These are phyloP conservation scores for Phytophthora palmivora DNA, from an alignment of 352 stramenopile species.

Conservation along the genomic window DNA sequence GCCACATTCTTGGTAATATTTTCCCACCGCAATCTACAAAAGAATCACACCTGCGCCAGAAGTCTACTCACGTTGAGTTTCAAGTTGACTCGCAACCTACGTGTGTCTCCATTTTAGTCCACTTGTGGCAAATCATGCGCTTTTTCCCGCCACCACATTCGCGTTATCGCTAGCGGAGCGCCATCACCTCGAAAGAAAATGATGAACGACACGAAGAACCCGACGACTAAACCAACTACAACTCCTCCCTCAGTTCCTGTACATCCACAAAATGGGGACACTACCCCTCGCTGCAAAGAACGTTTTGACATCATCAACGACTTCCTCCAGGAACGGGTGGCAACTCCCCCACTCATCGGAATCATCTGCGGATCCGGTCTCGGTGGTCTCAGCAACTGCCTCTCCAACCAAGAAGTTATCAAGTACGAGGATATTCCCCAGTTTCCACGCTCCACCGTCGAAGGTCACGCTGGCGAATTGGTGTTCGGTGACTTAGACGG, in stretches of 20 bases:
- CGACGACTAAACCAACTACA: background rate
- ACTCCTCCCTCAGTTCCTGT: constrained; percentile 13
- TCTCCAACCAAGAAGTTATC: constrained; percentile 87
- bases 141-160: too few species aligned
- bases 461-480: constrained; percentile 93
- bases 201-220: constrained; percentile 39
- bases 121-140: too few species aligned
- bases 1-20: too few species aligned
- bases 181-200: constrained; percentile 10
- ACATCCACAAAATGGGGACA: constrained; percentile 36
- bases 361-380: constrained; percentile 96
- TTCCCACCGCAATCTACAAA: too few species aligned
- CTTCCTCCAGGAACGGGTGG: constrained; percentile 57
- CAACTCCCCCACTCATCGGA: constrained; percentile 58
- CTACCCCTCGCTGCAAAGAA: constrained; percentile 39
- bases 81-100: too few species aligned
- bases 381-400: constrained; percentile 89
- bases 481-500: constrained; percentile 90
- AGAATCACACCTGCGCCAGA: too few species aligned
- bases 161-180: background rate
- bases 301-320: constrained; percentile 77
- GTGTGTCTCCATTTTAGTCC: too few species aligned
- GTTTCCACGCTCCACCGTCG: constrained; percentile 93
- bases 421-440: constrained; percentile 93
- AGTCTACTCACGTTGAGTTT: too few species aligned